Percentiles rank a stretch among this genome's conserved stretches.
Evolutionary conservation across 2,329 filamentous ascomycete genomes (phyloP).

Genomic region (Epicoccum nigrum): DNA sequence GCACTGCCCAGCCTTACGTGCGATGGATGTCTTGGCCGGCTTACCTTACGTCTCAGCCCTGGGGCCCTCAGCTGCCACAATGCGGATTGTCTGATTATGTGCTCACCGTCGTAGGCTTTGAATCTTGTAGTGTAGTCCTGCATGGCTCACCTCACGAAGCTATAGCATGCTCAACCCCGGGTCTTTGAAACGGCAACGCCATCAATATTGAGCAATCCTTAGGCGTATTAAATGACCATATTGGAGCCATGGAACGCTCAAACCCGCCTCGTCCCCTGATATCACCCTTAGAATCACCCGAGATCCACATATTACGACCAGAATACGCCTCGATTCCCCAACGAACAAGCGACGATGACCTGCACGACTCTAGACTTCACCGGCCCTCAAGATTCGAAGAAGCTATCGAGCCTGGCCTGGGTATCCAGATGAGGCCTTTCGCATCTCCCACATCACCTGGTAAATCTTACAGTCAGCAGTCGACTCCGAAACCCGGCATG

Average conservation of each 20-base stretch:
- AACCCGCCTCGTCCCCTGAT: conserved; percentile 1
- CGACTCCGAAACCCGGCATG: conserved; percentile 21
- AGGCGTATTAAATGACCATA: background rate
- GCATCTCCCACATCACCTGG: conserved; percentile 31
- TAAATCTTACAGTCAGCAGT: conserved; percentile 25
- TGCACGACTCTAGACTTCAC: conserved; percentile 13
- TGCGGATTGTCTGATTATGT: conserved; percentile 2
- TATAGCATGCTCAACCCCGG: conserved; percentile 1
- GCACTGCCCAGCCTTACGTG: conserved; percentile 23
- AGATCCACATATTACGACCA: conserved; percentile 22
- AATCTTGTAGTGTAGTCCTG: background rate
- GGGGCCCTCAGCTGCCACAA: conserved; percentile 21
- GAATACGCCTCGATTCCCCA: conserved; percentile 24
- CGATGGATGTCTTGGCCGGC: conserved; percentile 15
- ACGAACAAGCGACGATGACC: conserved; percentile 26
- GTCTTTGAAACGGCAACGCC: background rate
- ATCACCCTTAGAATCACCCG: conserved; percentile 21
- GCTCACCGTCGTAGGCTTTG: conserved; percentile 7
- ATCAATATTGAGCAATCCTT: conserved; percentile 12
- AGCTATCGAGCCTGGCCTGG: conserved; percentile 28
- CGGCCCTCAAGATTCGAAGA: conserved; percentile 27
- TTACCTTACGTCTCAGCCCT: conserved; percentile 27
- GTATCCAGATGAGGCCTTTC: conserved; percentile 36
- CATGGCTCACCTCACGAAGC: background rate
- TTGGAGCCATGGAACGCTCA: conserved; percentile 7